Conservation (phyloP, 805 yeast species). For the Candida krabiensis region DNA sequence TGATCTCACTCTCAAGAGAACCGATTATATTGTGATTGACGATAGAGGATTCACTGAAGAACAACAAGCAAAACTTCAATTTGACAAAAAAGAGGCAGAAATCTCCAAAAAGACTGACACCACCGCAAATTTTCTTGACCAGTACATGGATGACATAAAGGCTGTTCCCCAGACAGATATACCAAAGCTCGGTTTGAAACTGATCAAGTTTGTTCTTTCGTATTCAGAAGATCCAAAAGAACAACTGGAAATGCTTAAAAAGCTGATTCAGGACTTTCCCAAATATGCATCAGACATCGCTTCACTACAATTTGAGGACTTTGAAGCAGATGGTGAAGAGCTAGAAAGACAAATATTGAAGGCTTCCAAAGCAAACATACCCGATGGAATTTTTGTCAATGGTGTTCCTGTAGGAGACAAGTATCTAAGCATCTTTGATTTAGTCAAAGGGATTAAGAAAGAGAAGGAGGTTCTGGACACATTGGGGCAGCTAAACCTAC, state of each 20-base stretch:
- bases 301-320: constrained; percentile 12
- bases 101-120: neutral
- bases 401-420: constrained; percentile 59
- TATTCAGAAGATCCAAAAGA: constrained; percentile 20
- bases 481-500: constrained; percentile 34
- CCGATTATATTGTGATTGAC: constrained; percentile 66
- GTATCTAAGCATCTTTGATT: constrained; percentile 42
- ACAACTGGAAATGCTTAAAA: constrained; percentile 38
- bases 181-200: constrained; percentile 38
- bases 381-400: constrained; percentile 61
- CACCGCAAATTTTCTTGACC: constrained; percentile 17
- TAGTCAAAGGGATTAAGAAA: constrained; percentile 39
- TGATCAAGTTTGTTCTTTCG: constrained; percentile 40
- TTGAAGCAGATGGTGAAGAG: constrained; percentile 5
- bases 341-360: neutral
- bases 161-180: constrained; percentile 35
- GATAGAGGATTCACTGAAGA: constrained; percentile 46
- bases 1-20: constrained; percentile 60
- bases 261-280: constrained; percentile 55
- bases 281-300: constrained; percentile 44
- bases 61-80: constrained; percentile 29
- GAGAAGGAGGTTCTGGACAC: constrained; percentile 30
- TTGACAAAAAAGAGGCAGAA: constrained; percentile 8
- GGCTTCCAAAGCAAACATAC: constrained; percentile 13
- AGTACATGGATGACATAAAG: constrained; percentile 31